Evolutionary conservation across 2,329 filamentous ascomycete species (phyloP), one percentile per base, ranked within the genome.

Genomic region (Epichloe sylvatica): DNA sequence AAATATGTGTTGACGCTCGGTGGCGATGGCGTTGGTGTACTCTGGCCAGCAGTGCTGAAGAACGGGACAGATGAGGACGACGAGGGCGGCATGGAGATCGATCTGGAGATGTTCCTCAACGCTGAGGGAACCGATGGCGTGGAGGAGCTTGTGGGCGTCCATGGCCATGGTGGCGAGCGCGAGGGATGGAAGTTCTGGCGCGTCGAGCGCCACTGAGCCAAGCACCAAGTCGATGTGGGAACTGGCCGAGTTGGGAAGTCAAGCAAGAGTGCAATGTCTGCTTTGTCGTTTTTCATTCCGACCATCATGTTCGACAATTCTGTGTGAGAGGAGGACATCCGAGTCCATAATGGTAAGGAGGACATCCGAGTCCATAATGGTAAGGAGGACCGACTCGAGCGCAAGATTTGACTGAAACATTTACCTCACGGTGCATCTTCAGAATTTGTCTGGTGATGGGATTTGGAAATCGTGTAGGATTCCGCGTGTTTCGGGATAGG

Each of bases 131-230:
- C 82, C 37, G 84, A 90, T 49, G 92, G 86, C 0, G 85, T 98
- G 19, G 91, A 97, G 66, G 76, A 77, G 58, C 70, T 98, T 39
- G 91, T 96, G 0, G 90, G 91, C 15, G 87, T 94, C 2, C 76
- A 78, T 49, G 80, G 80, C 3, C 74, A 78, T 23, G 74, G 71
- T 1, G 83, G 84, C 44, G 83, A 84, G 60, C 71, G 83, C 53
- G 83, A 87, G 58, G 85, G 85, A 3, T 92, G 86, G 86, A 90
- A 90, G 63, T 92, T 91, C 64, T 92, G 87, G 87, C 79, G 78
- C 55, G 76, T 81, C 34, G 77, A 81, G 59, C 72, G 66, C 56
- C 62, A 56, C 45, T 67, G 57, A 53, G 40, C 25, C 42, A 49
- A 50, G 25, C 45, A 50, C 35, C 36, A 23, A 19, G 3, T 39